Conservation (phyloP, 2,329 filamentous ascomycete genomes). For the Ophiobolus disseminans region DNA sequence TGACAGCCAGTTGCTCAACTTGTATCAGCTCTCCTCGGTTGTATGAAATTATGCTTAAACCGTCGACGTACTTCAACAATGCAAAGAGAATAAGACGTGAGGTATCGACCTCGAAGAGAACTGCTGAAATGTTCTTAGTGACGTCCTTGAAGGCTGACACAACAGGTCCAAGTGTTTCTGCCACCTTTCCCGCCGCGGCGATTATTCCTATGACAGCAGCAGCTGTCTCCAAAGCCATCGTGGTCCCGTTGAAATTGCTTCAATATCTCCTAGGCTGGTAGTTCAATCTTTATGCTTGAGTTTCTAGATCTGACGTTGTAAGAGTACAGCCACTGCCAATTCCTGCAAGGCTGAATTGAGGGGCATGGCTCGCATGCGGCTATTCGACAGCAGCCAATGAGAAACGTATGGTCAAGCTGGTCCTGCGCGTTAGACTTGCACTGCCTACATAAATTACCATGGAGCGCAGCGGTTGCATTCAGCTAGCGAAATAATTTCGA, state of each 20-base stretch:
- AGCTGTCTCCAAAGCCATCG: slow-evolving; percentile 7
- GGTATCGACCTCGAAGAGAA: slow-evolving; percentile 12
- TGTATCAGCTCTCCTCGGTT: slow-evolving; percentile 11
- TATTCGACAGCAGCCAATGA: too few species aligned
- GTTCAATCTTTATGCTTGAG: background rate
- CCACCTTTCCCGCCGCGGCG: slow-evolving; percentile 13
- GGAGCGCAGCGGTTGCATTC: too few species aligned
- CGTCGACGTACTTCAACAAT: background rate
- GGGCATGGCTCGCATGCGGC: too few species aligned
- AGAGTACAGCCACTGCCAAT: too few species aligned
- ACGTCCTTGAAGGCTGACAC: slow-evolving; percentile 10
- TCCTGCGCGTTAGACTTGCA: too few species aligned
- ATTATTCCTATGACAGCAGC: slow-evolving; percentile 18
- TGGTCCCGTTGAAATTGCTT: background rate
- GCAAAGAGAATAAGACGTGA: slow-evolving; percentile 6
- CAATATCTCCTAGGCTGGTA: background rate
- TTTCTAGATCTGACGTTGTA: too few species aligned
- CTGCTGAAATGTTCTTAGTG: slow-evolving; percentile 2
- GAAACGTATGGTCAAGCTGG: too few species aligned
- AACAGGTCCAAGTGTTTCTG: slow-evolving; percentile 11
- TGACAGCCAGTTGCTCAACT: slow-evolving; percentile 10
- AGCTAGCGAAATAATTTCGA: too few species aligned
- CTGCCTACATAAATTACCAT: too few species aligned
- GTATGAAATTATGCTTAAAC: background rate
- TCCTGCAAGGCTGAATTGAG: too few species aligned